Evolutionary conservation across 176 grass and related monocot species (phyloP).

Genomic region (Phragmites australis): DNA sequence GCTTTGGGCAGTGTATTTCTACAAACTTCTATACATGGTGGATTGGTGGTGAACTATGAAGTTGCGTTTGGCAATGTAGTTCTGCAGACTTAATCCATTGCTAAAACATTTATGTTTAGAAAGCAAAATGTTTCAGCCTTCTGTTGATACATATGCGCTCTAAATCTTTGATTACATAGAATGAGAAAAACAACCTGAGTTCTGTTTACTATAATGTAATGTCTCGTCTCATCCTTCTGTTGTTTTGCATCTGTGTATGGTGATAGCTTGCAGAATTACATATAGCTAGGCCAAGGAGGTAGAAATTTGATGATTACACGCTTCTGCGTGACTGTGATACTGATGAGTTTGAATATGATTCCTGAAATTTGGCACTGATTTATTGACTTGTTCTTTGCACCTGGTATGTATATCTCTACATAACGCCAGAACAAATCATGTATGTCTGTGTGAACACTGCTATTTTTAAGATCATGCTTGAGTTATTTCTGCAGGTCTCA

Average conservation of each 20-base stretch:
- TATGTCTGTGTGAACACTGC: too few relatives aligned
- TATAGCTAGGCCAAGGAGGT: background rate
- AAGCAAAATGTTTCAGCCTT: background rate
- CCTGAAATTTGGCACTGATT: background rate
- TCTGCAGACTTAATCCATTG: background rate
- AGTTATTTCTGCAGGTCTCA: too few relatives aligned
- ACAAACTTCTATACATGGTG: too few relatives aligned
- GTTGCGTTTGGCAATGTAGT: too few relatives aligned
- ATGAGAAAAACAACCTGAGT: background rate
- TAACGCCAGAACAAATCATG: too few relatives aligned
- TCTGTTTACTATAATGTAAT: background rate
- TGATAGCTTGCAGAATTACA: background rate
- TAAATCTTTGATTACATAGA: background rate
- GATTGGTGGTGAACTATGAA: too few relatives aligned
- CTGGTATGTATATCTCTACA: too few relatives aligned
- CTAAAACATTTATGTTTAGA: background rate
- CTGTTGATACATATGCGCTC: background rate
- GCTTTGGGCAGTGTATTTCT: background rate
- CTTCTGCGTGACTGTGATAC: background rate
- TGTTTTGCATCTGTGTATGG: background rate
- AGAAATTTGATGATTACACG: background rate
- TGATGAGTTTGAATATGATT: background rate
- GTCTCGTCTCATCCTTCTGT: background rate
- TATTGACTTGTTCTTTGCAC: background rate
- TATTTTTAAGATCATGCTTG: too few relatives aligned